These are phyloP conservation scores for Euphorbia pulcherrima DNA, from an alignment of 345 rosid genomes.

Conservation along the genomic window DNA sequence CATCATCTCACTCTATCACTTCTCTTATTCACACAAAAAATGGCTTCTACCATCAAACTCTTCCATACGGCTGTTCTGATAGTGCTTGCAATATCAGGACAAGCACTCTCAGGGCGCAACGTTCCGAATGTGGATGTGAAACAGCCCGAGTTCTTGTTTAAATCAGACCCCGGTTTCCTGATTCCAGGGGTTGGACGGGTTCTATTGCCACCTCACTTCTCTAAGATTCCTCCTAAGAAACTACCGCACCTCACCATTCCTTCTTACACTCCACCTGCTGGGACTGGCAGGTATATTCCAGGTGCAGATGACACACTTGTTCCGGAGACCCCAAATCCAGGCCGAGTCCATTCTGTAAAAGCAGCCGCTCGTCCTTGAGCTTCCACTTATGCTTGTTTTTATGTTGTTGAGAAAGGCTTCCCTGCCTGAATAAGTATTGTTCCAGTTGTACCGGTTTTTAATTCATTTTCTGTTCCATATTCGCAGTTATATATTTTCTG, in stretches of 20 bases:
- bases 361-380: constrained; percentile 37
- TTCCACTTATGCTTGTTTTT: background rate
- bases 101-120: constrained; percentile 44
- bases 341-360: constrained; percentile 29
- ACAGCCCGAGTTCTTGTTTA: constrained; percentile 51
- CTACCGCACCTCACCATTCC: constrained; percentile 26
- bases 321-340: constrained; percentile 60
- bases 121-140: constrained; percentile 41
- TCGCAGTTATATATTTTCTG: background rate
- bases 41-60: constrained; percentile 32
- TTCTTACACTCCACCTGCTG: constrained; percentile 34
- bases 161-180: constrained; percentile 36
- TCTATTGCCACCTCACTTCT: constrained; percentile 37
- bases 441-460: background rate
- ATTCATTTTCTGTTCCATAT: background rate
- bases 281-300: constrained; percentile 34
- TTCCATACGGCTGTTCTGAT: constrained; percentile 26
- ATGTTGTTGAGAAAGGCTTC: background rate
- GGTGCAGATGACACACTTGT: constrained; percentile 58
- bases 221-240: background rate
- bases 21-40: constrained; percentile 8
- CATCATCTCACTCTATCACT: constrained; percentile 5
- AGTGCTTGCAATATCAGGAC: constrained; percentile 32
- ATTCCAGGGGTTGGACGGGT: constrained; percentile 68
- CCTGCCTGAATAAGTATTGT: background rate